Conservation (phyloP, 1,284 basidiomycete species). For the Leccinum subfulvum region DNA sequence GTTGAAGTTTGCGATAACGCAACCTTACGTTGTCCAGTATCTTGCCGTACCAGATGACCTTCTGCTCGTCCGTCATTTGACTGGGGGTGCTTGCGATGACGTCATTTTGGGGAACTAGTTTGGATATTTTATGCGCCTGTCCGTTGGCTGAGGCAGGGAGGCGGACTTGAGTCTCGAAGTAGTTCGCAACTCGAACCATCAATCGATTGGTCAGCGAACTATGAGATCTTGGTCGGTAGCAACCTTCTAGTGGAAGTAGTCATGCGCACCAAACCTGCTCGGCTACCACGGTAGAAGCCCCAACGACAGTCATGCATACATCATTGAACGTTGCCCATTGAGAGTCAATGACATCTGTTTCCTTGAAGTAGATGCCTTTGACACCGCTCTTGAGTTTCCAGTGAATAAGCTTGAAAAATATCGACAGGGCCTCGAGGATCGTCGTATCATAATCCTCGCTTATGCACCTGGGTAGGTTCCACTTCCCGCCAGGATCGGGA, state of each 20-base stretch:
- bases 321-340: constrained; percentile 97
- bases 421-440: constrained; percentile 83
- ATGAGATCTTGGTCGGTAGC: constrained; percentile 4
- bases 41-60: constrained; percentile 88
- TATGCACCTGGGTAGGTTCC: constrained; percentile 88
- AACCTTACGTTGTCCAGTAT: constrained; percentile 92
- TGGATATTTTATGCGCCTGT: constrained; percentile 24
- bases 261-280: constrained; percentile 84
- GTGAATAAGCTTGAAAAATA: constrained; percentile 93
- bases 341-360: constrained; percentile 94
- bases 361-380: constrained; percentile 93
- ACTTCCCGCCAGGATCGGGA: constrained; percentile 83
- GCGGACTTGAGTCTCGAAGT: constrained; percentile 91
- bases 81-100: constrained; percentile 27
- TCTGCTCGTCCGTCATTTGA: constrained; percentile 78
- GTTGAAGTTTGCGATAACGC: constrained; percentile 91
- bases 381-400: constrained; percentile 94
- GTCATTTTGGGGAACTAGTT: constrained; percentile 27
- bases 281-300: constrained; percentile 90
- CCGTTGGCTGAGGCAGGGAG: constrained; percentile 51
- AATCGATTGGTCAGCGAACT: constrained; percentile 88
- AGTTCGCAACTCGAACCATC: constrained; percentile 87
- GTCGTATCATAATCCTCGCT: constrained; percentile 88
- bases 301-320: constrained; percentile 85
- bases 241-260: constrained; percentile 3